A percentile compares a stretch with the other conserved stretches of the same genome.
These are phyloP conservation scores for Rasamsonia emersonii DNA, from an alignment of 2,329 filamentous ascomycete species.

Conservation along the genomic window DNA sequence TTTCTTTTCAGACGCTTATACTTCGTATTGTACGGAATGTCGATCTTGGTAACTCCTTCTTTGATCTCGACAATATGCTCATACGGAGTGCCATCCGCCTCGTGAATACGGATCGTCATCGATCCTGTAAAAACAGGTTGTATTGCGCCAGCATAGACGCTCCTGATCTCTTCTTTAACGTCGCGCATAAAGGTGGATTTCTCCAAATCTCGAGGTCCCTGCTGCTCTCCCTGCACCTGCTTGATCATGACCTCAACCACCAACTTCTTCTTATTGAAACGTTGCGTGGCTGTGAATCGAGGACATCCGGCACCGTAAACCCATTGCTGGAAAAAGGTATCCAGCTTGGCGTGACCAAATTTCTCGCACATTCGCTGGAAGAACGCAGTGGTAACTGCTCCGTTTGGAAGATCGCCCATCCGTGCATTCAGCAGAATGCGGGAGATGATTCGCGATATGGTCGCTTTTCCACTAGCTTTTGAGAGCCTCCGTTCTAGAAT, in stretches of 20 bases:
- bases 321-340: slow-evolving; percentile 92
- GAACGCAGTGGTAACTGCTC: slow-evolving; percentile 61
- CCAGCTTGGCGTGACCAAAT: slow-evolving; percentile 74
- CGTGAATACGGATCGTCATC: slow-evolving; percentile 96
- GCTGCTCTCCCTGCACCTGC: slow-evolving; percentile 59
- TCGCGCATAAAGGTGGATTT: slow-evolving; percentile 74
- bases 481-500: slow-evolving; percentile 86
- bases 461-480: slow-evolving; percentile 77
- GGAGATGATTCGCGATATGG: slow-evolving; percentile 75
- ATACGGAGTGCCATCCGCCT: slow-evolving; percentile 95
- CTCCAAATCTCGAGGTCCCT: slow-evolving; percentile 51
- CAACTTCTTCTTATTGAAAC: slow-evolving; percentile 96
- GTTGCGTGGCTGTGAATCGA: slow-evolving; percentile 72
- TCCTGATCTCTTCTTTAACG: slow-evolving; percentile 67
- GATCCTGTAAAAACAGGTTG: slow-evolving; percentile 85
- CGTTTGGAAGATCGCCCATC: slow-evolving; percentile 64
- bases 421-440: slow-evolving; percentile 80
- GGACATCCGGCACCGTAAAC: slow-evolving; percentile 82
- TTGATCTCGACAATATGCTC: slow-evolving; percentile 97
- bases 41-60: slow-evolving; percentile 73
- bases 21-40: slow-evolving; percentile 98
- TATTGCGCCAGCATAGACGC: slow-evolving; percentile 59
- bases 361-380: slow-evolving; percentile 85
- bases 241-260: slow-evolving; percentile 85
- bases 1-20: slow-evolving; percentile 95